Evolutionary conservation across 805 yeast species (phyloP), one percentile per base, ranked within the genome.

Genomic region (Lachancea lanzarotensis): DNA sequence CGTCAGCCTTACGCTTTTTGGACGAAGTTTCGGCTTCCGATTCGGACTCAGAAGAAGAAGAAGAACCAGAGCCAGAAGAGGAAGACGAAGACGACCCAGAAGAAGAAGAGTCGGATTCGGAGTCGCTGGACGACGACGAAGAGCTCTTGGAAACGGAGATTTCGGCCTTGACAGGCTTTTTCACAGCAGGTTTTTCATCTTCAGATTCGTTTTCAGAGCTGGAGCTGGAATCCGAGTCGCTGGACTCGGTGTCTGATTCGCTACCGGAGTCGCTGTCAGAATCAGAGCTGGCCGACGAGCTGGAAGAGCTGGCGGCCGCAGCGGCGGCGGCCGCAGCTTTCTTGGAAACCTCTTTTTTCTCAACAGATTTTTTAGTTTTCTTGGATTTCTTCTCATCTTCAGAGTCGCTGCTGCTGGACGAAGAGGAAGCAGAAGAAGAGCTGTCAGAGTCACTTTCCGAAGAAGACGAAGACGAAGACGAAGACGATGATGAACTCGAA

Each of bases 371-470:
- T 37, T 40, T 40, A 15, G 34, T 46, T 31, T 40, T 46, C 32
- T 40, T 33, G 15, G 33, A 32, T 11, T 29, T 29, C 38, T 40
- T 32, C 33, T 34, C 43, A n/a, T 20, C 39, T 11, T 45, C 49
- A 15, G 38, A 33, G 8, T 40, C 44, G 35, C 39, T 35, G 26
- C 36, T 33, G 36, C 36, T 33, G 10, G 36, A 33, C 7, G 36
- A 33, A 4, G 67, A 60, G 29, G 82, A 75, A 32, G 36, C 7
- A 4, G 67, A 60, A 30, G 82, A 75, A 32, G 35, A 32, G 18
- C 12, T 9, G 42, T 60, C 60, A 30, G 62, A 64, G 42, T 72
- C 78, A 0, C 69, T 68, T 22, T 22, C 25, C 25, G 25, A 48
- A 9, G 47, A 41, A 27, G 48, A 44, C 12, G 54, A 51, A 11